Percentiles rank a stretch among this genome's conserved stretches.
Evolutionary conservation across 495 filamentous ascomycete species (phyloP).

Genomic region (Aspergillus hancockii): DNA sequence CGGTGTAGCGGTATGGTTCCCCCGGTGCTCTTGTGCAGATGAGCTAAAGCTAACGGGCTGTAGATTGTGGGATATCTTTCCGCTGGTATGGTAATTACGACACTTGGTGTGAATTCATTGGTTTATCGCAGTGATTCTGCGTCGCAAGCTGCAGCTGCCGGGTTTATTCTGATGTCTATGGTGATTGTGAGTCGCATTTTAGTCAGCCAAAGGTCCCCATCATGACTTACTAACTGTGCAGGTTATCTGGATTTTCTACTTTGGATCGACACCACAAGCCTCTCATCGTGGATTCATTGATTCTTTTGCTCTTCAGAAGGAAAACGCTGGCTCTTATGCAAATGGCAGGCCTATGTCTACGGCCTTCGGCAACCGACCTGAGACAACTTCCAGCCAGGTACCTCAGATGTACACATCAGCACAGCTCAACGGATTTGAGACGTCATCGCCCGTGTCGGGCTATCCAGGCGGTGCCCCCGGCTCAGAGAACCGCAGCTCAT

Average conservation of each 20-base stretch:
- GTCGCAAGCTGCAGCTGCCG: conserved; percentile 84
- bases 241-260: conserved; percentile 99
- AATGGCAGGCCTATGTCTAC: conserved; percentile 55
- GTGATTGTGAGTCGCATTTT: conserved; percentile 66
- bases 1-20: conserved; percentile 73
- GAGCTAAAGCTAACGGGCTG: conserved; percentile 24
- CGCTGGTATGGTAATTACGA: conserved; percentile 78
- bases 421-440: conserved; percentile 94
- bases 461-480: conserved; percentile 66
- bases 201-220: background rate
- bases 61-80: conserved; percentile 83
- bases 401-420: conserved; percentile 98
- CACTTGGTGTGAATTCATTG: conserved; percentile 77
- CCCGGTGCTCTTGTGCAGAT: background rate
- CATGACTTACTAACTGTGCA: conserved; percentile 35
- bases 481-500: conserved; percentile 55
- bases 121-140: conserved; percentile 70
- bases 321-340: conserved; percentile 66
- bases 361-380: conserved; percentile 62
- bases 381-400: conserved; percentile 74
- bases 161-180: conserved; percentile 95
- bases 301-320: conserved; percentile 93
- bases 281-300: conserved; percentile 88
- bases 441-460: conserved; percentile 85
- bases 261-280: conserved; percentile 89